These are phyloP conservation scores for Cyclostephanos tholiformis DNA, from an alignment of 108 stramenopile genomes.

Conservation along the genomic window DNA sequence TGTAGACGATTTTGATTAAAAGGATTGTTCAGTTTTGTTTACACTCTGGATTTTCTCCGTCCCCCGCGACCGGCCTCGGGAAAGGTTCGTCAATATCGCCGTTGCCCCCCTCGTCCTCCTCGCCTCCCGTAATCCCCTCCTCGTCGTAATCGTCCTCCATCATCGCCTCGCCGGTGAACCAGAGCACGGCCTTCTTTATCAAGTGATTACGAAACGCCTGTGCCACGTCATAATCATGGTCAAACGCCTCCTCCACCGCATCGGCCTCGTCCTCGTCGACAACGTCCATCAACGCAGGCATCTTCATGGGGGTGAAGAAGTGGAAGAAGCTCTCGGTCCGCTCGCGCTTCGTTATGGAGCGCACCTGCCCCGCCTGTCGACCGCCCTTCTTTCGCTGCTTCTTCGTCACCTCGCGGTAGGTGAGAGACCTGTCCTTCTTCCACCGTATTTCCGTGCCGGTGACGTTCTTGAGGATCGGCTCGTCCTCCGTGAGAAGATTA, in stretches of 20 bases:
- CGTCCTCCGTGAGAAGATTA: slow-evolving; percentile 87
- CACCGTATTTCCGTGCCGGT: slow-evolving; percentile 85
- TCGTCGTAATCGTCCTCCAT: slow-evolving; percentile 43
- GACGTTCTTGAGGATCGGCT: slow-evolving; percentile 90
- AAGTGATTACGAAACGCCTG: slow-evolving; percentile 87
- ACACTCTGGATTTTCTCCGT: slow-evolving; percentile 48
- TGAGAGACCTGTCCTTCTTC: slow-evolving; percentile 72
- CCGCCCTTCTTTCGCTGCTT: slow-evolving; percentile 87
- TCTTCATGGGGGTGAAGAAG: slow-evolving; percentile 81
- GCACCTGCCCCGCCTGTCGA: slow-evolving; percentile 78
- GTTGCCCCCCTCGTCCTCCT: slow-evolving; percentile 15
- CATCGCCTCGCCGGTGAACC: slow-evolving; percentile 91
- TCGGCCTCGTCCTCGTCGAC: slow-evolving; percentile 88
- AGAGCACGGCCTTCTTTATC: slow-evolving; percentile 88
- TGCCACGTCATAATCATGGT: slow-evolving; percentile 92
- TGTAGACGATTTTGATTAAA: too few species aligned
- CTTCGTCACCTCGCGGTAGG: slow-evolving; percentile 66
- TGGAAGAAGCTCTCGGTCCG: slow-evolving; percentile 90
- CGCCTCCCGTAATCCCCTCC: slow-evolving; percentile 15
- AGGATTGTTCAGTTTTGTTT: slow-evolving; percentile 1
- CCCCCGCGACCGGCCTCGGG: slow-evolving; percentile 20
- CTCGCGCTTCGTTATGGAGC: slow-evolving; percentile 75
- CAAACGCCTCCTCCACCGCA: slow-evolving; percentile 79
- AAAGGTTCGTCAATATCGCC: slow-evolving; percentile 4
- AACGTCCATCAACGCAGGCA: slow-evolving; percentile 64